phyloP scores from a whole-genome alignment of 345 rosid genomes.

The Rubroshorea leprosula region DNA sequence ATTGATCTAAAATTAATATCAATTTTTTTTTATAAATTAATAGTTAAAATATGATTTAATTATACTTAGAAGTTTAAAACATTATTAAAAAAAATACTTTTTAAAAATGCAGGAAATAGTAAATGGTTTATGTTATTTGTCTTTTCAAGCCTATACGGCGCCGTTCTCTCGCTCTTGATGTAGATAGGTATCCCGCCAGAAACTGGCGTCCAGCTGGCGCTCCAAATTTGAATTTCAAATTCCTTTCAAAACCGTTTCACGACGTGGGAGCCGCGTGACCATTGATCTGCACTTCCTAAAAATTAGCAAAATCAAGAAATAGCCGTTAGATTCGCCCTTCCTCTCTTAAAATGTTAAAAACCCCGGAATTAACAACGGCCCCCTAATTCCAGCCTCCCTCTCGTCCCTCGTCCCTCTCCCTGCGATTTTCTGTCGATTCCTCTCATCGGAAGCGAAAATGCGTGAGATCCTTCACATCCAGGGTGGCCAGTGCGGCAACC shows the following conservation, averaged over 20 bases:
- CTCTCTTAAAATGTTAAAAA: not conserved
- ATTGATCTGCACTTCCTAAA: not conserved
- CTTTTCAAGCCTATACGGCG: not conserved
- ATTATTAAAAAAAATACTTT: no score
- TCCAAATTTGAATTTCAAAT: constrained; percentile 20
- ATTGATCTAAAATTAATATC: no score
- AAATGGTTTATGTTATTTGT: no score
- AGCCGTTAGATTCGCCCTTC: not conserved
- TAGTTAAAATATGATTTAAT: no score
- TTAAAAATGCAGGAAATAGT: no score
- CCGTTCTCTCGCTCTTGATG: not conserved
- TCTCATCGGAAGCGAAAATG: not conserved
- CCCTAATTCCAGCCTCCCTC: not conserved
- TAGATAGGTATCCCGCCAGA: not conserved
- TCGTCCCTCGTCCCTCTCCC: not conserved
- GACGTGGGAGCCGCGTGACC: not conserved
- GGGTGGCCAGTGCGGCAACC: constrained; percentile 90
- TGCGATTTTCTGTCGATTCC: not conserved
- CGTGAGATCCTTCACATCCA: constrained; percentile 21
- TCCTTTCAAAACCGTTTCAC: not conserved
- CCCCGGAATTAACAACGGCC: not conserved
- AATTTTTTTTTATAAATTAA: no score
- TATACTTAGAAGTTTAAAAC: no score
- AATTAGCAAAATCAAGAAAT: not conserved
- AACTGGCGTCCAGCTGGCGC: constrained; percentile 19